phyloP scores from a whole-genome alignment of 1,284 basidiomycete species.

The Anthracocystis panici-leucophaei region DNA sequence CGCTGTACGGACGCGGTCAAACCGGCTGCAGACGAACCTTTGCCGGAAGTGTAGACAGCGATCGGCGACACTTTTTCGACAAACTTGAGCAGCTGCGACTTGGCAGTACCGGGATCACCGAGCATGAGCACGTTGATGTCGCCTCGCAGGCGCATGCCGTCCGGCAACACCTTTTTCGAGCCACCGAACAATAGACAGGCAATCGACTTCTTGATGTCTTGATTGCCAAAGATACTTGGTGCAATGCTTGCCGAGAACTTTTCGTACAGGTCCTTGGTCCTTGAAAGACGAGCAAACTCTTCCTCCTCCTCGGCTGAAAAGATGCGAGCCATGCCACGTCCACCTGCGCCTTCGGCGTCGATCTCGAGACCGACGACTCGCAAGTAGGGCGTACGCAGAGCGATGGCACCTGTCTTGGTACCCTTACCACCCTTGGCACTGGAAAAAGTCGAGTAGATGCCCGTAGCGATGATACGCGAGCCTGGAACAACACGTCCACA shows the following conservation, averaged over 20 bases:
- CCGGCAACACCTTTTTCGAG: conserved; percentile 96
- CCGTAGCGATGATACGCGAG: conserved; percentile 91
- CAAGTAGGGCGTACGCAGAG: conserved; percentile 93
- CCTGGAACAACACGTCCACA: conserved; percentile 79
- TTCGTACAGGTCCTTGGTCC: conserved; percentile 91
- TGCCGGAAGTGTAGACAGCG: conserved; percentile 97
- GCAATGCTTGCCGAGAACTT: conserved; percentile 93
- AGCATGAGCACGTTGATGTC: conserved; percentile 97
- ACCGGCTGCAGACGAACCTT: conserved; percentile 97
- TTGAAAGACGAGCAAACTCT: conserved; percentile 89
- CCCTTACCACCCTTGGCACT: conserved; percentile 77
- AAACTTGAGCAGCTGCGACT: conserved; percentile 96
- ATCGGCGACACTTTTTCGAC: conserved; percentile 98
- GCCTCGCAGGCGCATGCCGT: conserved; percentile 95
- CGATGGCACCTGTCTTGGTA: conserved; percentile 73
- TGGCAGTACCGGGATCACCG: conserved; percentile 98
- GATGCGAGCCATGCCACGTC: conserved; percentile 75
- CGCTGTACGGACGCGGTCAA: conserved; percentile 97
- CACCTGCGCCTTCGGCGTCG: conserved; percentile 76
- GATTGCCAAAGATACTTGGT: conserved; percentile 94
- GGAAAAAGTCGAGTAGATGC: conserved; percentile 96
- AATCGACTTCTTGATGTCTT: conserved; percentile 98
- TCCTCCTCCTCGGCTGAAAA: conserved; percentile 98
- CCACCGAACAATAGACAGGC: conserved; percentile 95
- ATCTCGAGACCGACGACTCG: conserved; percentile 92